Base-by-base conservation (phyloP, 2,329 filamentous ascomycete genomes). In the Epicoccum nigrum region DNA sequence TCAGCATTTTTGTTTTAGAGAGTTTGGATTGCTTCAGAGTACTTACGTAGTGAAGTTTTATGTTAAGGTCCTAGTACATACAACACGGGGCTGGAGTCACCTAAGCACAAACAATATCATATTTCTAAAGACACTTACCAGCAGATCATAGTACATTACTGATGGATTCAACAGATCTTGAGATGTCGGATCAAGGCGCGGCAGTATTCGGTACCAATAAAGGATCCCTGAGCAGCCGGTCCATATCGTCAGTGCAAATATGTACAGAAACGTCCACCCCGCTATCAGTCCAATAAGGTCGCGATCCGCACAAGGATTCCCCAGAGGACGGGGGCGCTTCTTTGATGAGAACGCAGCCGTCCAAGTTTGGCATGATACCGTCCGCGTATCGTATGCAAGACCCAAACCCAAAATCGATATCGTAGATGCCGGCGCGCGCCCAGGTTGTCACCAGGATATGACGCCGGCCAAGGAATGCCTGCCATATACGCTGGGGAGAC, bases 361-460 rank as follows among this genome's bases (percentile, higher is more conserved):
- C 52, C 28, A 55, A 4, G 20, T 19, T 16, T 15, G 47, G 52
- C 13, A 55, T 33, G 6, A 43, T n/a, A 17, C 52, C 47, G n/a
- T 55, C 47, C 1, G 52, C 52, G 19, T 55, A 51, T 7, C 52
- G 39, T 13, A 51, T 48, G 5, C 44, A 39, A 15, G 44, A 48
- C 1, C 52, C 44, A 4, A 55, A 13, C 9, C 52, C 47, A 31
- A 48, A 48, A 8, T 55, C 52, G 31, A 55, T 4, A 9, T 39
- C 27, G 9, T 46, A 39, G 3, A 46, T 31, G 2, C 53, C 53
- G 1, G 53, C 53, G 15, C 53, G 53, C n/a, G 44, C 53, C 53
- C 48, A 55, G 1, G 48, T 52, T 1, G 53, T 55, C 25, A 55
- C 53, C 21, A 55, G n/a, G 7, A 52, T 43, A 13, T 55, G 53